Evolutionary conservation across 2,329 filamentous ascomycete genomes (phyloP), one percentile per base, ranked within the genome.

Genomic region (Rhynchosporium agropyri): DNA sequence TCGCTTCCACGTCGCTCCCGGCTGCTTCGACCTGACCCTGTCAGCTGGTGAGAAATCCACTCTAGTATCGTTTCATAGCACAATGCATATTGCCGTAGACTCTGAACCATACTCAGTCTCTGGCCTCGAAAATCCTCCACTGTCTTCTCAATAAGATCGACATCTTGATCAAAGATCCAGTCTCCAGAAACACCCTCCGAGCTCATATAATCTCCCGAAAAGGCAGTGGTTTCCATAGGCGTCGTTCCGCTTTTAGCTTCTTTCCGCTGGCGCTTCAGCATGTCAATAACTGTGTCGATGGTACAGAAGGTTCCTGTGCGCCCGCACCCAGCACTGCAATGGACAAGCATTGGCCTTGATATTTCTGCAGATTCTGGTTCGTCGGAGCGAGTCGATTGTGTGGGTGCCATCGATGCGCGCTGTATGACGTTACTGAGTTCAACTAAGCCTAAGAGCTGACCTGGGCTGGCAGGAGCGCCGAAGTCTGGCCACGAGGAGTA

Each of bases 401-500:
- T 70, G 6, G 68, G 65, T n/a, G 72, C 69, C 7, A 62, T 63
- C 12, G 71, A 62, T 62, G 77, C 84, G 69, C 76, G 89, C 78
- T 82, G 89, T 83, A 87, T 92, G 40, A 84, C 81, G 71, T 91
- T 95, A 70, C 89, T 91, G 58, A 97, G 84, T 75, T 97, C 92
- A n/a, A 98, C 90, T 15, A 99, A 79, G 1, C 89, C 90, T 15
- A 99, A 82, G 1, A 99, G 82, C 71, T 98, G 92, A 4, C 87
- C 86, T 1, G 95, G 92, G 71, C 96, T 90, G 0, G 95, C 92
- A 0, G 94, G 94, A 0, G 92, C 89, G 26, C 95, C 95, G 76
- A 98, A 97, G 73, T 99, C 95, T 0, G 95, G 95, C 95, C 95
- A 99, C n/a, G 89, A 88, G 0, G 92, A 87, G 75, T 97, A 98